A percentile compares a stretch with the other conserved stretches of the same genome.
Conservation (phyloP, 495 filamentous ascomycete genomes). For the Aspergillus indologenus region DNA sequence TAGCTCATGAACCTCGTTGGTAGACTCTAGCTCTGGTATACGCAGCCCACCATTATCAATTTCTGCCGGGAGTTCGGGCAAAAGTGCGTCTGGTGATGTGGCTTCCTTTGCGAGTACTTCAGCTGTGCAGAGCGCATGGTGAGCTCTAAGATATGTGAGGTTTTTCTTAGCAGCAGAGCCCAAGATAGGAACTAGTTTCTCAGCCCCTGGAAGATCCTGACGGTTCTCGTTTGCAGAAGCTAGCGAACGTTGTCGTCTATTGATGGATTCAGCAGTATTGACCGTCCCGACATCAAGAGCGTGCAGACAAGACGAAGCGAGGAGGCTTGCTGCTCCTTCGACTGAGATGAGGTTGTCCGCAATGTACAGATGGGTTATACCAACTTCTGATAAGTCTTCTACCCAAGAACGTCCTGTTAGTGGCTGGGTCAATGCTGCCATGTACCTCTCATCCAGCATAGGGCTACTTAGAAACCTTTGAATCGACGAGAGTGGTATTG, state of each 20-base stretch:
- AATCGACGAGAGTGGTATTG: slow-evolving; percentile 3
- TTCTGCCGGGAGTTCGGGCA: slow-evolving; percentile 35
- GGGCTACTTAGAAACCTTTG: slow-evolving; percentile 29
- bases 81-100: slow-evolving; percentile 21
- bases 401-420: slow-evolving; percentile 50
- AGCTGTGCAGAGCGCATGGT: slow-evolving; percentile 55
- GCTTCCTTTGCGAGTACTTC: slow-evolving; percentile 38
- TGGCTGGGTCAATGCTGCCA: slow-evolving; percentile 47
- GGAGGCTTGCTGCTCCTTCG: slow-evolving; percentile 52
- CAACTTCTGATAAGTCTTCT: slow-evolving; percentile 49
- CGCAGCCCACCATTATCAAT: slow-evolving; percentile 24
- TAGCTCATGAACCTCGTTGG: slow-evolving; percentile 46
- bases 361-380: slow-evolving; percentile 60
- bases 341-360: slow-evolving; percentile 57
- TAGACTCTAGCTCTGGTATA: slow-evolving; percentile 40
- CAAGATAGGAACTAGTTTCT: slow-evolving; percentile 53
- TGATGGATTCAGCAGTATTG: slow-evolving; percentile 34
- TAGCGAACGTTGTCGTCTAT: slow-evolving; percentile 12
- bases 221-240: slow-evolving; percentile 19
- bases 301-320: slow-evolving; percentile 49
- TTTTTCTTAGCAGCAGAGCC: slow-evolving; percentile 43
- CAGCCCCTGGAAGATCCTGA: slow-evolving; percentile 43
- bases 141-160: slow-evolving; percentile 53
- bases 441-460: slow-evolving; percentile 48
- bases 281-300: slow-evolving; percentile 52